Evolutionary conservation across 192 early-diverging fungal genomes (phyloP).

Genomic region (Phycomyces blakesleeanus): DNA sequence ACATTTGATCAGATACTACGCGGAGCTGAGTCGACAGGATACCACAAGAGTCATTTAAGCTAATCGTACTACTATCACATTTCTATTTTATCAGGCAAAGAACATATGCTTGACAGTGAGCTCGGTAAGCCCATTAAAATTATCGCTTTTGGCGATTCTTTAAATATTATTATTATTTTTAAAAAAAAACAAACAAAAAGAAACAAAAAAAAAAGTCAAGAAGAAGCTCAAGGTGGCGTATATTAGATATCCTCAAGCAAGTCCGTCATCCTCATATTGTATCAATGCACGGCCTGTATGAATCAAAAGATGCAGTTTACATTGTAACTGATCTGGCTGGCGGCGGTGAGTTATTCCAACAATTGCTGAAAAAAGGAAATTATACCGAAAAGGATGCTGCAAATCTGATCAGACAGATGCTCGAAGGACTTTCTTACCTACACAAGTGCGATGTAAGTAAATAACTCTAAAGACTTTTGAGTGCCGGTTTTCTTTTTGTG

Average conservation of each 20-base stretch:
- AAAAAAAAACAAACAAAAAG: no score
- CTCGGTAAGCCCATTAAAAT: slow-evolving; percentile 43
- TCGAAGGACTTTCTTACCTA: slow-evolving; percentile 82
- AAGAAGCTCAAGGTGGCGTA: no score
- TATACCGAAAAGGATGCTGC: slow-evolving; percentile 84
- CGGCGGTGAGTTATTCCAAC: slow-evolving; percentile 88
- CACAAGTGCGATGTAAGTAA: slow-evolving; percentile 63
- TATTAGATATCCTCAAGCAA: slow-evolving; percentile 55
- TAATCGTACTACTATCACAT: background rate
- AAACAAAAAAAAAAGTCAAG: no score
- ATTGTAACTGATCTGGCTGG: slow-evolving; percentile 70
- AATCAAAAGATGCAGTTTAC: slow-evolving; percentile 69
- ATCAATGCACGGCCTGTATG: slow-evolving; percentile 68
- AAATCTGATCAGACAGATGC: slow-evolving; percentile 66
- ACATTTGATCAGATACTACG: background rate
- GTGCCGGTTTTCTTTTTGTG: background rate
- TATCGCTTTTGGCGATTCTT: no score
- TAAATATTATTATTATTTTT: no score
- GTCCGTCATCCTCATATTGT: slow-evolving; percentile 86
- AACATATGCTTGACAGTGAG: slow-evolving; percentile 62
- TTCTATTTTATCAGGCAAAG: slow-evolving; percentile 40
- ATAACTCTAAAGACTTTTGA: background rate
- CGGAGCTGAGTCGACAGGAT: background rate
- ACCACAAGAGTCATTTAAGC: background rate
- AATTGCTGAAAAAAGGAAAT: slow-evolving; percentile 66